Base-by-base conservation (phyloP, 2,329 filamentous ascomycete genomes). In the Diaporthe velutina region DNA sequence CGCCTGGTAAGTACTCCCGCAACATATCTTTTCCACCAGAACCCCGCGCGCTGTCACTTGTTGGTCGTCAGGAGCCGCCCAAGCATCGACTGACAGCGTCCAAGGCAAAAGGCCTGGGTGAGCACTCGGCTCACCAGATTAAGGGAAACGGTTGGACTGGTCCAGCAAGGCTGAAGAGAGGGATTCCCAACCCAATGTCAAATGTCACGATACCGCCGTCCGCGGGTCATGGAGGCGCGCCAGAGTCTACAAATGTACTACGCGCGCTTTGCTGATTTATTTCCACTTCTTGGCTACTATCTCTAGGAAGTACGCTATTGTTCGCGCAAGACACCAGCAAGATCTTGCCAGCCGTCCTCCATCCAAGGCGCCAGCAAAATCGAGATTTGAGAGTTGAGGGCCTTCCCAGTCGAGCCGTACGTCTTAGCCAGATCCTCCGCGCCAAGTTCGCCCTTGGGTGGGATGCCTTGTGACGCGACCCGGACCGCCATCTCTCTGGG, bases 301-400 rank as follows among this genome's bases (percentile, higher is more conserved):
- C 19, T 35, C 17, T 15, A 48, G 17, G 19, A 35, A 40, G 2
- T 38, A 54, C 50, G 71, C n/a, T 52, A 70, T 35, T 35, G 19
- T 42, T 57, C 30, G 76, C 79, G 38, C n/a, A 87, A 78, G 30
- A 80, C 84, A 58, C 83, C 82, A 1, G 79, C 84, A 78, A 94
- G 80, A 3, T 87, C 88, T 73, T 86, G 85, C 95, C 95, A 97
- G 0, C 92, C 92, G 30, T 85, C 85, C 57, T 78, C 82, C 74
- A 85, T 87, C 96, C 96, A 98, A 8, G 97, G 97, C 50, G 96
- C 94, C 78, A 97, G 83, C 83, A 97, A 89, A 60, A 95, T 89
- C 9, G 93, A 93, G 77, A 90, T 90, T 83, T 98, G 93, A 30
- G 94, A 93, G 87, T 98, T 94, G 4, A 89, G 90, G 4, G 91